Evolutionary conservation across 768 basidiomycete genomes (phyloP).

Genomic region (Suillus fuscotomentosus): DNA sequence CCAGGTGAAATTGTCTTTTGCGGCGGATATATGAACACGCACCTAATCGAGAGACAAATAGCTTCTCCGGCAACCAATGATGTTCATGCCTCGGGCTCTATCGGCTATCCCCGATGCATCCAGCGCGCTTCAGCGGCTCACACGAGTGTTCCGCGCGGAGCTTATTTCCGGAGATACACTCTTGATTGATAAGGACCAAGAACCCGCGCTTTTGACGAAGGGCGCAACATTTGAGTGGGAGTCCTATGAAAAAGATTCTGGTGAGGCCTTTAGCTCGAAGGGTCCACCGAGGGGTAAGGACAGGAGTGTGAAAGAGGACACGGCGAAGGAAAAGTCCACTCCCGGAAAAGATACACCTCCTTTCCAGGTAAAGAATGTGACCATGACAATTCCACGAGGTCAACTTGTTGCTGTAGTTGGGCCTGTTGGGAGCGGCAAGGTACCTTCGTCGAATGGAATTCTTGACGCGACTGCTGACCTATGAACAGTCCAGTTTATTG

Average conservation of each 20-base stretch:
- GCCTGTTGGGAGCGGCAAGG: conserved; percentile 67
- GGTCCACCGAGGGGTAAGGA: background rate
- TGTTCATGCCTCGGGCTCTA: conserved; percentile 61
- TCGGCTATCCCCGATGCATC: conserved; percentile 63
- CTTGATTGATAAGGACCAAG: conserved; percentile 42
- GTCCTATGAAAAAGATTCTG: conserved; percentile 17
- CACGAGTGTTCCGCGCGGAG: conserved; percentile 48
- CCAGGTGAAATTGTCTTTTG: conserved; percentile 33
- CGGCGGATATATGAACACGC: background rate
- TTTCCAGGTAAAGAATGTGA: conserved; percentile 52
- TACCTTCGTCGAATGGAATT: conserved; percentile 15
- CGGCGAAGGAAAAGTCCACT: conserved; percentile 13
- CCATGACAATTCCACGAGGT: conserved; percentile 55
- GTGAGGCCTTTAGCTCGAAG: conserved; percentile 2
- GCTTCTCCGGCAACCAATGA: conserved; percentile 68
- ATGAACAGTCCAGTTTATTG: conserved; percentile 47
- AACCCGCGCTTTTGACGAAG: conserved; percentile 48
- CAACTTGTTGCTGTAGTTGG: conserved; percentile 63
- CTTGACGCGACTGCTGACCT: background rate
- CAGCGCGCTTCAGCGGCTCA: conserved; percentile 56
- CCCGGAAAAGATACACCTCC: conserved; percentile 2
- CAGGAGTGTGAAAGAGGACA: conserved; percentile 5
- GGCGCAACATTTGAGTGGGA: conserved; percentile 70
- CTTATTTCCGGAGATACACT: conserved; percentile 41
- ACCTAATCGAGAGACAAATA: conserved; percentile 18